A percentile compares a stretch with the other conserved stretches of the same genome.
These are phyloP conservation scores for Pseudocercospora macadamiae DNA, from an alignment of 2,329 filamentous ascomycete species.

Conservation along the genomic window DNA sequence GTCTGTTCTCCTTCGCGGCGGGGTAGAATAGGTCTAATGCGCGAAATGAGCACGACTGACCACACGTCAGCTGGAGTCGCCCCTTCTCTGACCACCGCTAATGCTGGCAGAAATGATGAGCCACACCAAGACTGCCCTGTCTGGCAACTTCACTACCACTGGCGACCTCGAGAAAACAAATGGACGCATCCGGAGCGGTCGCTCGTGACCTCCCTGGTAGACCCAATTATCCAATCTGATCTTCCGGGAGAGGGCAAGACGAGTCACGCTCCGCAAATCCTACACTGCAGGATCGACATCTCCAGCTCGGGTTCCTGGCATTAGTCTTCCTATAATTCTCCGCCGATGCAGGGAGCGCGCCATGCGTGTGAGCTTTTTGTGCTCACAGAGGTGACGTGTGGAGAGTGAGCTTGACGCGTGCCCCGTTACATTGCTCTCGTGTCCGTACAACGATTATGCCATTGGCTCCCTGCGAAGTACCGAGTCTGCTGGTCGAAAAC, in stretches of 20 bases:
- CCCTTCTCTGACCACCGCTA: too few relatives aligned
- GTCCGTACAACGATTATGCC: neutral
- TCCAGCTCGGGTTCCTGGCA: conserved; percentile 18
- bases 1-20: too few relatives aligned
- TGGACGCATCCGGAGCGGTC: neutral
- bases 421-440: conserved; percentile 15
- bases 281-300: neutral
- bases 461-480: conserved; percentile 3
- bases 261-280: neutral
- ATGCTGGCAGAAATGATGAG: too few relatives aligned
- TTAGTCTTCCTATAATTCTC: neutral
- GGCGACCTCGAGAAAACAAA: neutral
- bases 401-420: conserved; percentile 9
- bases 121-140: too few relatives aligned
- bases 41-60: too few relatives aligned
- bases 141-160: too few relatives aligned
- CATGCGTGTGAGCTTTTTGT: neutral
- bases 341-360: neutral
- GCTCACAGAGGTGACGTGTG: neutral
- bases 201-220: neutral
- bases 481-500: conserved; percentile 1
- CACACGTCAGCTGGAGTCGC: too few relatives aligned
- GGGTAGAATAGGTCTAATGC: too few relatives aligned
- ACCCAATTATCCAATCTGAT: neutral
- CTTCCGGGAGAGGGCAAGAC: conserved; percentile 13